These are phyloP conservation scores for Nicotiana knightiana DNA, from an alignment of 257 asterid genomes.

Conservation along the genomic window DNA sequence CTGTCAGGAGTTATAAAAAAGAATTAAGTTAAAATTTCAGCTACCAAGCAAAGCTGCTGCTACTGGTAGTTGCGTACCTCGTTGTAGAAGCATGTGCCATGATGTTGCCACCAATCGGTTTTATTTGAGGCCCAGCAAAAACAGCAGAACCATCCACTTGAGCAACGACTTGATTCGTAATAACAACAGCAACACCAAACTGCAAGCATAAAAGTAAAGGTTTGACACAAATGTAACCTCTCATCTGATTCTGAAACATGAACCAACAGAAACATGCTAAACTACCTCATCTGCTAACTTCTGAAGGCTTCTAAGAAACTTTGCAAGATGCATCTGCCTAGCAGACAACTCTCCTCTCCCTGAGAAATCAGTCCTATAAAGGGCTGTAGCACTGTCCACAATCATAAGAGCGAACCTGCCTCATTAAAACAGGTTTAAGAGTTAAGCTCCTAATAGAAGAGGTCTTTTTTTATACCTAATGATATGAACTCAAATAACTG, in stretches of 20 bases:
- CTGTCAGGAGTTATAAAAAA: conserved; percentile 25
- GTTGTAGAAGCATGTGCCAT: conserved; percentile 98
- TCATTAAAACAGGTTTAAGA: conserved; percentile 7
- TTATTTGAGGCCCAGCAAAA: conserved; percentile 84
- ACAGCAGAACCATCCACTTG: conserved; percentile 96
- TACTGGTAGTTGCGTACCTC: conserved; percentile 36
- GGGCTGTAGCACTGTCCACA: conserved; percentile 96
- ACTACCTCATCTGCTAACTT: conserved; percentile 90
- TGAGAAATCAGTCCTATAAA: conserved; percentile 92
- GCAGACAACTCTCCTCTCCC: conserved; percentile 96
- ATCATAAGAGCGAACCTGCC: conserved; percentile 90
- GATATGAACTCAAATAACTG: neutral
- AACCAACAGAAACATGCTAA: neutral
- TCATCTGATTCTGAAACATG: neutral
- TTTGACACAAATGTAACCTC: neutral
- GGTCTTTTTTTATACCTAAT: neutral
- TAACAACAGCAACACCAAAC: conserved; percentile 94
- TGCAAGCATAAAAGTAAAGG: conserved; percentile 19
- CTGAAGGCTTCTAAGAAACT: conserved; percentile 95
- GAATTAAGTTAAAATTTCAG: neutral
- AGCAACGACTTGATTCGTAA: conserved; percentile 97
- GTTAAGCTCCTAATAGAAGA: neutral
- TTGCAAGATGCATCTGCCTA: conserved; percentile 97
- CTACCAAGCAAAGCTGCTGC: neutral
- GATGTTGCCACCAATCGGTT: conserved; percentile 95